A percentile compares a stretch with the other conserved stretches of the same genome.
Conservation (phyloP, 345 rosid genomes). For the Iberis pinnata region DNA sequence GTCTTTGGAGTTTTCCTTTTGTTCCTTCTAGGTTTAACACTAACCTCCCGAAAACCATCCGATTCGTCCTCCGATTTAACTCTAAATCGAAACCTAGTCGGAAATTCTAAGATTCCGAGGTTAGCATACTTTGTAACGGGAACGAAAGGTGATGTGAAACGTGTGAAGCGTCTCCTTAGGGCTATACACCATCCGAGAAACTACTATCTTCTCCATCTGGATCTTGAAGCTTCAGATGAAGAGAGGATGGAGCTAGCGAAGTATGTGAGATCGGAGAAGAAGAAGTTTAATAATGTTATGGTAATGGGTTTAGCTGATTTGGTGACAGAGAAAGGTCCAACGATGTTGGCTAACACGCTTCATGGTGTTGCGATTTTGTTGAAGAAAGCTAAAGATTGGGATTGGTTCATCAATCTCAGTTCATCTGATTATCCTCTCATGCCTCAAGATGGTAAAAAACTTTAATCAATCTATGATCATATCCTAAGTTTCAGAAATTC, state of each 20-base stretch:
- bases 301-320: constrained; percentile 75
- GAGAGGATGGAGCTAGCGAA: constrained; percentile 76
- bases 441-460: constrained; percentile 69
- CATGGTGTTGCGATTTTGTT: constrained; percentile 65
- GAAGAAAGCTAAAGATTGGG: constrained; percentile 74
- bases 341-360: constrained; percentile 68
- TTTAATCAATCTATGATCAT: background rate
- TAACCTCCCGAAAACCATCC: constrained; percentile 31
- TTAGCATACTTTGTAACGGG: constrained; percentile 76
- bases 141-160: constrained; percentile 59
- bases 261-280: constrained; percentile 55
- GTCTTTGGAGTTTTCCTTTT: constrained; percentile 33
- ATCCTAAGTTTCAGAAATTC: background rate
- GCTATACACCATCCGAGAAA: constrained; percentile 79
- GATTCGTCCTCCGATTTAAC: constrained; percentile 17
- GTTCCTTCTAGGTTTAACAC: constrained; percentile 35
- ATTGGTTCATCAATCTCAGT: constrained; percentile 86
- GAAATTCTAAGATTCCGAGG: constrained; percentile 35
- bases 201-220: constrained; percentile 71
- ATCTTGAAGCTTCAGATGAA: constrained; percentile 69
- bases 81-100: constrained; percentile 17
- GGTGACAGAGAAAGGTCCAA: constrained; percentile 77
- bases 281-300: constrained; percentile 67
- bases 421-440: constrained; percentile 82
- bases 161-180: constrained; percentile 53